These are phyloP conservation scores for Heterobasidion occidentale DNA, from an alignment of 1,284 basidiomycete species.

Conservation along the genomic window DNA sequence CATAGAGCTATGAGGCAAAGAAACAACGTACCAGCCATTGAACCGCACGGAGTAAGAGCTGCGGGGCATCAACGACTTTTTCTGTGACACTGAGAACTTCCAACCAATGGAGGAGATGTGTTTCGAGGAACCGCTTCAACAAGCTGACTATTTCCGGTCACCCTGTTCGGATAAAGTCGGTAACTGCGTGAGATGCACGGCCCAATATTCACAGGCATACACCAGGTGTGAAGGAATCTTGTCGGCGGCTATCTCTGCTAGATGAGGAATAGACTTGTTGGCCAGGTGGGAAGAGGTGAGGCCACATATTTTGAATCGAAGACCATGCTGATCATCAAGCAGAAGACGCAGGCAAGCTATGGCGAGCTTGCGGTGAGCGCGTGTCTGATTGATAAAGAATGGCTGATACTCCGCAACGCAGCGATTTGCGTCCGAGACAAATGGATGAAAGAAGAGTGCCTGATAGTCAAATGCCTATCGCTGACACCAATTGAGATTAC, in stretches of 20 bases:
- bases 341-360: no score
- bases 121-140: neutral
- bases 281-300: neutral
- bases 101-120: neutral
- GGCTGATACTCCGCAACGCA: no score
- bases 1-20: neutral
- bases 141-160: no score
- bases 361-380: no score
- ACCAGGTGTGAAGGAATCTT: neutral
- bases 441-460: no score
- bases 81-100: neutral
- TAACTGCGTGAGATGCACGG: neutral
- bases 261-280: neutral
- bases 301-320: neutral
- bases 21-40: neutral
- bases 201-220: neutral
- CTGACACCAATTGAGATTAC: no score
- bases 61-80: neutral
- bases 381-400: no score
- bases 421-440: no score
- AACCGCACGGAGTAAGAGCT: neutral
- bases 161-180: no score
- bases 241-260: neutral
- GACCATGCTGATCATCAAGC: neutral
- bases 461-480: no score